Evolutionary conservation across 2,329 filamentous ascomycete genomes (phyloP), one percentile per base, ranked within the genome.

Genomic region (Talaromyces albobiverticillius): DNA sequence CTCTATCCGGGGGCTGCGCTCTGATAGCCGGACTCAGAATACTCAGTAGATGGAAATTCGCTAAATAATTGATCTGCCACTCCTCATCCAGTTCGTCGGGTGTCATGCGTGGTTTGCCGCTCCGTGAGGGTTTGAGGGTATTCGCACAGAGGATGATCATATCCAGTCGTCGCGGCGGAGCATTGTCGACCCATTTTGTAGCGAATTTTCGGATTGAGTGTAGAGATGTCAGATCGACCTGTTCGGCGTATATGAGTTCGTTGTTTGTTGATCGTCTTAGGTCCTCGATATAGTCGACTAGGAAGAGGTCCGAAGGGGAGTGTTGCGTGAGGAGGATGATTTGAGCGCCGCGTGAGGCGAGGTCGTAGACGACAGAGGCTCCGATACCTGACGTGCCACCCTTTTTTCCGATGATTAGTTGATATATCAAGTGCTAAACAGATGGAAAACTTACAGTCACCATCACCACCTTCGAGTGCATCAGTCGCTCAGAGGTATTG

Each of bases 161-260:
- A 70, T 99, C 94, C 6, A 99, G 77, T 46, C 95, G 81, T 54
- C 95, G 82, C 8, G 92, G 90, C 2, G 94, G 93, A 20, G 89
- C 83, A 70, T 96, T 97, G 71, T 99, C 93, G 61, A 99, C 90
- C 93, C 95, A 99, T 76, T 90, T 93, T 0, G 94, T 99, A 11
- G 94, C 94, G 69, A 99, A 99, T 59, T 86, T 81, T 36, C 94
- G 88, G 63, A 99, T 87, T 70, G 89, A 95, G 70, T 96, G 85
- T n/a, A 99, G 78, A 14, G 88, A 93, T 11, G 87, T 76, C 25
- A 99, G 82, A 67, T 99, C 91, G 63, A 96, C 90, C 73, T 96
- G 89, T 71, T 99, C 94, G 56, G 94, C 91, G 65, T 95, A 97
- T 62, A 99, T 90, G 66, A 99, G 80, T 55, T 92, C 80, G 73